Evolutionary conservation across 768 basidiomycete species (phyloP).

Genomic region (Antrodiella citrinella): DNA sequence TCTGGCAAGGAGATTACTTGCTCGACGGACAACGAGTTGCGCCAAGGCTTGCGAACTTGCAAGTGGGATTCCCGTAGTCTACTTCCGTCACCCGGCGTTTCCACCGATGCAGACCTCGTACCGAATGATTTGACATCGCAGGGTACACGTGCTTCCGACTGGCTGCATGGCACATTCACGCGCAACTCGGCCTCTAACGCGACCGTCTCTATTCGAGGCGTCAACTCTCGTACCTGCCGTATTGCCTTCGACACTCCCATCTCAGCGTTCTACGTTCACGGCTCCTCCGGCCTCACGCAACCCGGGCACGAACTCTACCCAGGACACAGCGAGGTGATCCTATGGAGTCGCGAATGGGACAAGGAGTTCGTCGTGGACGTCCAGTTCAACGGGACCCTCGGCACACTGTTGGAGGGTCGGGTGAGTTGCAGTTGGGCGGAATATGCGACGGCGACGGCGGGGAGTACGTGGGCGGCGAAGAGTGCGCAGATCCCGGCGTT

Average conservation of each 20-base stretch:
- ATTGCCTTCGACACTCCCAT: conserved; percentile 49
- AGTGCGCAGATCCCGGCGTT: conserved; percentile 54
- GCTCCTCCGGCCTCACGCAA: conserved; percentile 25
- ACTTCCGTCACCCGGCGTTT: conserved; percentile 31
- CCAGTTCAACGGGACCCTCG: conserved; percentile 29
- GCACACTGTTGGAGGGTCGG: conserved; percentile 27
- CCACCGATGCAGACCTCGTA: neutral
- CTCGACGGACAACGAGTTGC: conserved; percentile 12
- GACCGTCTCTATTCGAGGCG: conserved; percentile 41
- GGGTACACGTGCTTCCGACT: conserved; percentile 14
- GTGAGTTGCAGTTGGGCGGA: conserved; percentile 65
- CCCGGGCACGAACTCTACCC: conserved; percentile 31
- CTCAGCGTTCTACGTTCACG: conserved; percentile 32
- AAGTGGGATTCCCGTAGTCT: conserved; percentile 33
- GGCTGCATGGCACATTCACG: conserved; percentile 36
- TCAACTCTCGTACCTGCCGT: conserved; percentile 57
- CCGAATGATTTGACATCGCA: neutral
- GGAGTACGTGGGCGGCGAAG: conserved; percentile 21
- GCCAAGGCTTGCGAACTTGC: conserved; percentile 38
- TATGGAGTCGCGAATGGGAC: conserved; percentile 59
- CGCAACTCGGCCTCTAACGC: conserved; percentile 38
- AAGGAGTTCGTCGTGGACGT: conserved; percentile 45
- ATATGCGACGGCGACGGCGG: conserved; percentile 48
- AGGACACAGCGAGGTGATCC: conserved; percentile 33
- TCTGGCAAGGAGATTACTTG: conserved; percentile 25